Evolutionary conservation across 805 yeast species (phyloP), one percentile per base, ranked within the genome.

Genomic region (Groenewaldozyma tartarivorans): DNA sequence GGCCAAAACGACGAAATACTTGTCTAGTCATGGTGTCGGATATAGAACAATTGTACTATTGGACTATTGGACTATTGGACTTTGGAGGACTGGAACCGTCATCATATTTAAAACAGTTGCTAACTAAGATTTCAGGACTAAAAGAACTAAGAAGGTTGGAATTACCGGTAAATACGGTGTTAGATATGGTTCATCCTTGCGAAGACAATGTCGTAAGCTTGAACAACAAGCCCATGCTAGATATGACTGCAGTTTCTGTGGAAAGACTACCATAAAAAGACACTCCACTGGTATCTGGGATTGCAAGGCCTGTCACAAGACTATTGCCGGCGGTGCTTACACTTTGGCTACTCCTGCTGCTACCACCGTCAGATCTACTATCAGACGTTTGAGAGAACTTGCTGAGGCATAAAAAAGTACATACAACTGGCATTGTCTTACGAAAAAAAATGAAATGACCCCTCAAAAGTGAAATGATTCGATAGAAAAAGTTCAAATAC

Each of bases 141-240:
- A 94, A 77, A 90, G 99, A 84, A 92, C 99, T 63, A 92, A 92
- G 94, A 92, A 92, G 86, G 99, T 92, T 71, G 99, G 99, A 74
- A 92, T 92, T 80, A 92, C 99, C 72, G 99, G 99, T 81, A 94
- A 94, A 79, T 92, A 86, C 81, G 99, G 99, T 86, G 96, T 92
- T 77, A 88, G 99, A 81, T 92, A 92, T 79, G 68, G 99, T 88
- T 90, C 98, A 64, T 94, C 99, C 56, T 79, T 92, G 73, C 90
- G 99, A 83, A 86, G 97, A 77, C 96, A 87, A 75, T 84, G 95
- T 79, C 88, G 88, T 82, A 92, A 92, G 79, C 77, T 92, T 73
- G 98, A 94, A 77, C 81, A 86, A 65, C 96, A 87, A 75, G 96
- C 88, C 72, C 98, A 90, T 75, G 83, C 98, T 63, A 85, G 84